Conservation (phyloP, 495 filamentous ascomycete species). For the Neurospora africana region DNA sequence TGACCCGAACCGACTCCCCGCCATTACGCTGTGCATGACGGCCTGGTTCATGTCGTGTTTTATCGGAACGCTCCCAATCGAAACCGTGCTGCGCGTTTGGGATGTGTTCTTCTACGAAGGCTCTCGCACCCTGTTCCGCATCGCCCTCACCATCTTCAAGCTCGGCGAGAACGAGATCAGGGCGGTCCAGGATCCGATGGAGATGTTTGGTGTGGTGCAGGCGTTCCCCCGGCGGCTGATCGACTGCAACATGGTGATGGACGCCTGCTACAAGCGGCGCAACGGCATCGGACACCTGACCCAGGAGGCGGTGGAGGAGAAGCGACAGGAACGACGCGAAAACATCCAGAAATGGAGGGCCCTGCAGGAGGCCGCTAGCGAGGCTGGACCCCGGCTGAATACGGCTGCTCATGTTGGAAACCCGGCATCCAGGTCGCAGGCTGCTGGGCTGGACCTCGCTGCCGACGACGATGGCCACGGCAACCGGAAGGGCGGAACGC, state of each 20-base stretch:
- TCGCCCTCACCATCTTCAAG: constrained; percentile 88
- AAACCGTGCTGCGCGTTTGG: constrained; percentile 87
- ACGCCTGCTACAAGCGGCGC: constrained; percentile 66
- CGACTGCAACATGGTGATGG: constrained; percentile 71
- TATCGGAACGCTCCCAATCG: constrained; percentile 84
- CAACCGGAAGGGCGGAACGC: constrained; percentile 22
- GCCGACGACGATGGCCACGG: constrained; percentile 9
- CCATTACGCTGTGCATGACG: constrained; percentile 85
- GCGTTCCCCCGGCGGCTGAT: constrained; percentile 71
- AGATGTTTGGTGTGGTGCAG: constrained; percentile 92
- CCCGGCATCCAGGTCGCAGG: constrained; percentile 1
- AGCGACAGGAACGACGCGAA: constrained; percentile 47
- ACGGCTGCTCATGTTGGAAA: not conserved
- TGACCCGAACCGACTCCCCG: constrained; percentile 55
- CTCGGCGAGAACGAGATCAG: constrained; percentile 75
- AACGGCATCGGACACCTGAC: constrained; percentile 75
- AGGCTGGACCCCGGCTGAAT: not conserved
- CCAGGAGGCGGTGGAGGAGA: constrained; percentile 54
- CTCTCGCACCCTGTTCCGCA: constrained; percentile 86
- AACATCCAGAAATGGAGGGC: constrained; percentile 30
- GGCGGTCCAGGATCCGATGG: constrained; percentile 77
- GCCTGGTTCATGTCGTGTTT: constrained; percentile 99
- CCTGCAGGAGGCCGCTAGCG: constrained; percentile 27
- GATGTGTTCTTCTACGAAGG: constrained; percentile 95
- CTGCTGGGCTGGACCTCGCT: constrained; percentile 20